Evolutionary conservation across 495 filamentous ascomycete species (phyloP).

Genomic region (Lasiosphaeria hispida): DNA sequence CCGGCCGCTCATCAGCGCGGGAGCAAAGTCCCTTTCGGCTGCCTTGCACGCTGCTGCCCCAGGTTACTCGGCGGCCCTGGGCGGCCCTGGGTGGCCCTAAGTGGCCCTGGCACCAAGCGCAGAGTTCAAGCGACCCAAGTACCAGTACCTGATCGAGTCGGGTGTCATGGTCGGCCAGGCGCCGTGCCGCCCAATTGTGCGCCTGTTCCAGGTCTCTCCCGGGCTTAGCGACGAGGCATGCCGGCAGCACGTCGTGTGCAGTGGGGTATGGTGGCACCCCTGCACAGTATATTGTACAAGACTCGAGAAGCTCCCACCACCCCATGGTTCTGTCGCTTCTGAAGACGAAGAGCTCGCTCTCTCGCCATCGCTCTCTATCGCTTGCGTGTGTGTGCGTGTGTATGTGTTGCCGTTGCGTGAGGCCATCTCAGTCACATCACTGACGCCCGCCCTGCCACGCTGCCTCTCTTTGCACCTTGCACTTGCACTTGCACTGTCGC

Average conservation of each 20-base stretch:
- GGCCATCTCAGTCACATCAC: too few species aligned
- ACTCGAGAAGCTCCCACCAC: neutral
- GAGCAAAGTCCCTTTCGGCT: constrained; percentile 22
- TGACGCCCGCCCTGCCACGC: too few species aligned
- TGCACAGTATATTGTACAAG: constrained; percentile 18
- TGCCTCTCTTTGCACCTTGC: too few species aligned
- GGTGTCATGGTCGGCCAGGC: constrained; percentile 13
- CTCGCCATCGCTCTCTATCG: too few species aligned
- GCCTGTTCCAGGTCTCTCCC: neutral
- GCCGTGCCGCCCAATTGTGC: constrained; percentile 14
- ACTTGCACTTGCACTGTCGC: too few species aligned
- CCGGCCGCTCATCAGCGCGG: constrained; percentile 24
- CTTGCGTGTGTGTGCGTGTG: too few species aligned
- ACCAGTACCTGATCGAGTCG: constrained; percentile 21
- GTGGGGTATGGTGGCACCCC: constrained; percentile 9
- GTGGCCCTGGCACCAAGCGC: constrained; percentile 13
- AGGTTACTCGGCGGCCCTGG: neutral
- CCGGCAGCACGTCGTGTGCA: constrained; percentile 11
- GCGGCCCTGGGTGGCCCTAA: constrained; percentile 11
- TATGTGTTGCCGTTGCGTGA: too few species aligned
- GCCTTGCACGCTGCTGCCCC: constrained; percentile 5
- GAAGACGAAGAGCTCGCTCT: neutral
- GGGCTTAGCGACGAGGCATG: constrained; percentile 13
- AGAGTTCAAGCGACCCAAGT: constrained; percentile 9
- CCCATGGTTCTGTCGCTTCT: constrained; percentile 1